These are phyloP conservation scores for Globisporangium sylvaticum DNA, from an alignment of 352 stramenopile genomes.

Conservation along the genomic window DNA sequence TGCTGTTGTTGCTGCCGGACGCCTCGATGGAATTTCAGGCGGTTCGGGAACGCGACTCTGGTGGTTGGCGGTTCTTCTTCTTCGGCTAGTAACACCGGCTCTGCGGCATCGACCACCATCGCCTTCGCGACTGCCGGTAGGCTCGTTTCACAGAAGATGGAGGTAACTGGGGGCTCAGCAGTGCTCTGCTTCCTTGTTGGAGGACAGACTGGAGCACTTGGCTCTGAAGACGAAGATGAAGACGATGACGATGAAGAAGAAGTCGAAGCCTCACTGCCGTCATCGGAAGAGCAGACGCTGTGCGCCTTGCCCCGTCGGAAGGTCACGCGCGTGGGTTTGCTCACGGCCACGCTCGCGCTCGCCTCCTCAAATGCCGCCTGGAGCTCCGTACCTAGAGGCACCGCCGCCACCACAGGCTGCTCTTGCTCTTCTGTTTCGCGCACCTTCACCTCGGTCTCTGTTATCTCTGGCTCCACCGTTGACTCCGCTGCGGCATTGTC, in stretches of 20 bases:
- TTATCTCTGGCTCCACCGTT: background rate
- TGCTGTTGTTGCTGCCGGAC: slow-evolving; percentile 1
- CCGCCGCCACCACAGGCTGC: background rate
- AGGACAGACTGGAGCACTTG: background rate
- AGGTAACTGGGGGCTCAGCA: background rate
- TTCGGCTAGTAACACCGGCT: slow-evolving; percentile 10
- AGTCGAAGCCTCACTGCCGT: slow-evolving; percentile 4
- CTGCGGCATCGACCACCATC: slow-evolving; percentile 12
- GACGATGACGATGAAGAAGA: slow-evolving; percentile 10
- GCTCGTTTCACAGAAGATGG: background rate
- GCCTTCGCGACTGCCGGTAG: background rate
- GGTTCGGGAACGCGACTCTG: slow-evolving; percentile 25
- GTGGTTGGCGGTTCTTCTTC: slow-evolving; percentile 15
- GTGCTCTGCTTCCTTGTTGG: background rate
- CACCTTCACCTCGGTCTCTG: background rate
- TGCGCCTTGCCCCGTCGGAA: slow-evolving; percentile 31
- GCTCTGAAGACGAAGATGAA: background rate
- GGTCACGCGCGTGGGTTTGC: slow-evolving; percentile 29
- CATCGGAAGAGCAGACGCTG: slow-evolving; percentile 14
- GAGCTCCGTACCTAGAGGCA: slow-evolving; percentile 6
- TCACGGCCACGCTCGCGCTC: slow-evolving; percentile 9
- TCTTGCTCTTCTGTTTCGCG: slow-evolving; percentile 14
- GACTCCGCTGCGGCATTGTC: too few species aligned
- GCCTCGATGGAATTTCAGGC: slow-evolving; percentile 26
- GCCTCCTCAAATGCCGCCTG: background rate